Evolutionary conservation across 305 asterid genomes (phyloP), one percentile per base, ranked within the genome.

Genomic region (Plantago coronopus): DNA sequence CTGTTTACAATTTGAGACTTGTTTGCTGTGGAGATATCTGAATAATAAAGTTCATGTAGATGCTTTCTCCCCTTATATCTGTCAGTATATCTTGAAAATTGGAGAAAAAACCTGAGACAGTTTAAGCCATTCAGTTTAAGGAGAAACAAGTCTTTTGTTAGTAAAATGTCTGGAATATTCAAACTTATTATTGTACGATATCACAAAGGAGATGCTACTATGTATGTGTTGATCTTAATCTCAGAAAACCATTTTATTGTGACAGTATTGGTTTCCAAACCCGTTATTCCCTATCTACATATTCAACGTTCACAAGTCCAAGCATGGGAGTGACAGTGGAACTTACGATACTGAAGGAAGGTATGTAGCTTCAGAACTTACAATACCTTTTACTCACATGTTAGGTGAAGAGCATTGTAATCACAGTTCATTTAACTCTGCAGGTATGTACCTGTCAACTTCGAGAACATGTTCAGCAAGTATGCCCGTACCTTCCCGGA

Each of bases 401-500:
- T n/a, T 17, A 21, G 14, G 15, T 8, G 13, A 10, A 19, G 54
- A 7, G 16, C 40, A 34, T 34, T 34, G 1, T 2, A 34, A 7
- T 34, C 40, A 34, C 21, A 16, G 37, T 17, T 13, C 18, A 13
- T 20, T 37, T 3, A 5, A 21, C 6, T 57, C 16, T 57, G 38
- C 71, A 79, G 89, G 70, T 82, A 58, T 23, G 0, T 69, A 9
- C 86, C 82, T 0, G 80, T 65, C 31, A 58, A 82, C 17, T 79
- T 82, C 20, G 89, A 82, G 80, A 82, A 75, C 53, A 74, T 79
- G 18, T 82, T 79, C 27, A 79, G 84, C 82, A 79, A 79, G 75
- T 80, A 75, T 1, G 80, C 75, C 0, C 38, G 14, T 0, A 82
- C 89, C 0, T 70, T 65, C 63, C 86, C 89, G 0, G 86, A 82